Percentiles rank a stretch among this genome's conserved stretches.
These are phyloP conservation scores for Pseudogymnoascus sp. DNA, from an alignment of 2,329 filamentous ascomycete genomes.

Conservation along the genomic window DNA sequence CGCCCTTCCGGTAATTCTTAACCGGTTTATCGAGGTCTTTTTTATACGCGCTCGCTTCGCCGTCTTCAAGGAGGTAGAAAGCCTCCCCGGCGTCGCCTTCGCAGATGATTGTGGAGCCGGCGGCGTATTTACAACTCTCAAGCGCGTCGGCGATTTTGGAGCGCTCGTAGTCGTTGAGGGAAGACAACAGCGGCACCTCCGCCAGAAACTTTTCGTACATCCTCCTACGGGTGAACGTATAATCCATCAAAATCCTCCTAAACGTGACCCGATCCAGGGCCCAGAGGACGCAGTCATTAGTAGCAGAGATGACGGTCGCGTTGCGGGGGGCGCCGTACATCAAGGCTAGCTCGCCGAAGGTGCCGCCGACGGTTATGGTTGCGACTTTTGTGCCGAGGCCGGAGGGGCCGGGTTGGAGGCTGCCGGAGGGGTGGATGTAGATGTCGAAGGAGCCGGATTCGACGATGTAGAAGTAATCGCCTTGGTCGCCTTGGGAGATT, in stretches of 20 bases:
- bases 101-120: conserved; percentile 74
- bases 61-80: conserved; percentile 84
- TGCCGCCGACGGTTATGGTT: conserved; percentile 76
- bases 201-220: conserved; percentile 98
- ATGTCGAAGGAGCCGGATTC: conserved; percentile 87
- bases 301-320: conserved; percentile 81
- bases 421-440: conserved; percentile 72
- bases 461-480: conserved; percentile 96
- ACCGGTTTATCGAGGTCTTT: conserved; percentile 60
- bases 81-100: conserved; percentile 87
- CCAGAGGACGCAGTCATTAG: conserved; percentile 76
- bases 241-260: conserved; percentile 96
- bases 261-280: conserved; percentile 92
- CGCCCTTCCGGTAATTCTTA: conserved; percentile 78
- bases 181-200: conserved; percentile 77
- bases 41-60: conserved; percentile 81
- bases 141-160: conserved; percentile 96
- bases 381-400: conserved; percentile 79
- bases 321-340: conserved; percentile 99
- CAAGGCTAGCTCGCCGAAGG: conserved; percentile 90
- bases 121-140: conserved; percentile 77
- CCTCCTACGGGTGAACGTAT: conserved; percentile 85
- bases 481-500: conserved; percentile 89
- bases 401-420: conserved; percentile 68
- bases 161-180: conserved; percentile 82